Percentiles rank a stretch among this genome's conserved stretches.
phyloP scores from a whole-genome alignment of 2,329 filamentous ascomycete species.

The Alternaria dauci region DNA sequence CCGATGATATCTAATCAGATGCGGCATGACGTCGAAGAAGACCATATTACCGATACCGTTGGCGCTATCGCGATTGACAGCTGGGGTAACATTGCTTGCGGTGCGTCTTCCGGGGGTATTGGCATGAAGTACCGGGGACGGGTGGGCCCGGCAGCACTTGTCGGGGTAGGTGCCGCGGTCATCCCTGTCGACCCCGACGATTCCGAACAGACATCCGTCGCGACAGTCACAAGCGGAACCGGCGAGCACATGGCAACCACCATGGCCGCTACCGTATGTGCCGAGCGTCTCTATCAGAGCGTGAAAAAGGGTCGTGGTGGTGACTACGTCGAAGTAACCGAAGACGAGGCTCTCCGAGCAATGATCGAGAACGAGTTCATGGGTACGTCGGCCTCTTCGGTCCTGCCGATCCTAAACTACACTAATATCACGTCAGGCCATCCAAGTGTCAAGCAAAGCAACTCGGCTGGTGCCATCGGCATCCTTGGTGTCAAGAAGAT shows the following conservation, averaged over 20 bases:
- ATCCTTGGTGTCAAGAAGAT: slow-evolving; percentile 90
- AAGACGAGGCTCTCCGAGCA: slow-evolving; percentile 78
- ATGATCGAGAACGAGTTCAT: slow-evolving; percentile 94
- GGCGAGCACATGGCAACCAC: slow-evolving; percentile 98
- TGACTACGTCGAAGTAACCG: slow-evolving; percentile 69
- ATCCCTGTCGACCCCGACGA: slow-evolving; percentile 80
- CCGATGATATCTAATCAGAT: slow-evolving; percentile 8
- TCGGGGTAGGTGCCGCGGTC: slow-evolving; percentile 89
- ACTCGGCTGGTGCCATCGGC: slow-evolving; percentile 87
- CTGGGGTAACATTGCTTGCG: slow-evolving; percentile 87
- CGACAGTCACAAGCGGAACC: slow-evolving; percentile 89
- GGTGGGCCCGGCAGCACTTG: slow-evolving; percentile 88
- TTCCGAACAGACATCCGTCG: slow-evolving; percentile 73
- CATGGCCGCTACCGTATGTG: slow-evolving; percentile 86
- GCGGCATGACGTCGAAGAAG: slow-evolving; percentile 44
- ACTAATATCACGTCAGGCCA: slow-evolving; percentile 61
- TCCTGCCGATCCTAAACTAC: not conserved
- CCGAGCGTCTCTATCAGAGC: slow-evolving; percentile 80
- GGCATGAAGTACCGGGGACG: slow-evolving; percentile 97
- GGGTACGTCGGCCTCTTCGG: slow-evolving; percentile 56
- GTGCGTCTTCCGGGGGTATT: slow-evolving; percentile 95
- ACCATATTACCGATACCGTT: slow-evolving; percentile 89
- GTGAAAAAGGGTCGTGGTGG: slow-evolving; percentile 69
- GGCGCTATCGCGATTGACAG: slow-evolving; percentile 93
- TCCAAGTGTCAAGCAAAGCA: slow-evolving; percentile 80